A percentile compares a stretch with the other conserved stretches of the same genome.
phyloP scores from a whole-genome alignment of 441 rosid species.

The Capsella rubella region DNA sequence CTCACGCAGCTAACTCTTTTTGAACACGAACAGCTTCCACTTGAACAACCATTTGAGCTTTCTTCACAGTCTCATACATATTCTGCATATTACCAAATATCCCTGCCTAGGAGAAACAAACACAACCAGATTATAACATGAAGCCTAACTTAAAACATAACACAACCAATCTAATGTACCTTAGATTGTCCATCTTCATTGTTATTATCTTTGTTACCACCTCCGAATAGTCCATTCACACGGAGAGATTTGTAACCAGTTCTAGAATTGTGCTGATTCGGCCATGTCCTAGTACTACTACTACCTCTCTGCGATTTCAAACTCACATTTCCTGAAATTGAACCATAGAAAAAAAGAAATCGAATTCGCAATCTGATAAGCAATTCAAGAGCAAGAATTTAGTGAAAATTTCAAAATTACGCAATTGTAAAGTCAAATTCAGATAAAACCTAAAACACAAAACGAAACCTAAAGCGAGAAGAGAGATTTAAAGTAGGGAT shows the following conservation, averaged over 20 bases:
- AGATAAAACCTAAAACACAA: no score
- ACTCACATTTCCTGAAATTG: conserved; percentile 32
- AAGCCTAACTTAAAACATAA: neutral
- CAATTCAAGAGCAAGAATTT: neutral
- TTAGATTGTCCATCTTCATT: conserved; percentile 73
- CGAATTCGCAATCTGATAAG: neutral
- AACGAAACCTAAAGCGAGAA: conserved; percentile 5
- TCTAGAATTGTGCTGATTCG: conserved; percentile 36
- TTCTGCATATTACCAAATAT: conserved; percentile 92
- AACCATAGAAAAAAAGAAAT: neutral
- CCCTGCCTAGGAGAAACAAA: conserved; percentile 67
- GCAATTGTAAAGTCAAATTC: no score
- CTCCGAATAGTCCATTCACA: conserved; percentile 74
- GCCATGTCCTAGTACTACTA: conserved; percentile 44
- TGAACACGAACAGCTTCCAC: conserved; percentile 95
- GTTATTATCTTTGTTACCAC: conserved; percentile 75
- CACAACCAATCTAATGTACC: conserved; percentile 44
- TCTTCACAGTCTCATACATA: conserved; percentile 88
- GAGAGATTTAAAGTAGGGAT: neutral
- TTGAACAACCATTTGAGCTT: conserved; percentile 97
- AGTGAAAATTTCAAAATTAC: no score
- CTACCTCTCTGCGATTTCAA: conserved; percentile 49
- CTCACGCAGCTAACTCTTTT: conserved; percentile 90
- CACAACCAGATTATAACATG: neutral
- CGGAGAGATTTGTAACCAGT: conserved; percentile 49